Evolutionary conservation across 1,284 basidiomycete species (phyloP), one percentile per base, ranked within the genome.

Genomic region (Albatrellus sp.): DNA sequence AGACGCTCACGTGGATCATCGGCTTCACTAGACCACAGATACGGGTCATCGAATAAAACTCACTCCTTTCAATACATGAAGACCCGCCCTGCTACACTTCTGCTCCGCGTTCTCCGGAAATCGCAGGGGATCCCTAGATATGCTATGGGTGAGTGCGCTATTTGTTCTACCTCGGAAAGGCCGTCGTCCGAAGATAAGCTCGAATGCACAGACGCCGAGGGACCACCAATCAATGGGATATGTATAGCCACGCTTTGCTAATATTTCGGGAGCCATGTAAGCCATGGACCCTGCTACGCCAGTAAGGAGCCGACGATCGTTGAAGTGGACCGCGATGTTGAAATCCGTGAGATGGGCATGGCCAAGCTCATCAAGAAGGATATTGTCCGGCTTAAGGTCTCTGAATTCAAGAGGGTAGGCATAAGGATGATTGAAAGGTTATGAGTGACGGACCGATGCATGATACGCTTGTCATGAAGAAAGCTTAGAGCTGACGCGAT

Each of bases 201-300:
- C 92, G 61, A 88, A 96, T 36, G 86, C 82, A 57, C 89, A 86
- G 44, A 97, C 87, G 24, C 92, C 92, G 1, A 97, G 74, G 14
- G 90, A 93, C 92, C 92, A 97, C 86, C 90, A 96, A 63, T 97
- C 92, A 53, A 96, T 90, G 20, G 83, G 80, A 54, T 82, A 90
- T 1, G 87, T 89, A 61, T 96, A 97, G 24, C 83, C 84, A 46
- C 80, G 76, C 60, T 85, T 86, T 31, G 73, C 64, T 31, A 97
- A 71, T 46, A 97, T 93, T 67, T 97, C 92, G 1, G 92, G 88
- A 31, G 93, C 92, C 94, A 98, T 98, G 63, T 98, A 98, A 2
- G 94, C 94, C 92, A 98, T 96, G 43, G 88, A 91, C 2, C 92
- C 92, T n/a, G 92, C 94, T 0, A 98, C 88, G n/a, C 91, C 91